Evolutionary conservation across 331 rosid species (phyloP).

Genomic region (Quercus lobata): DNA sequence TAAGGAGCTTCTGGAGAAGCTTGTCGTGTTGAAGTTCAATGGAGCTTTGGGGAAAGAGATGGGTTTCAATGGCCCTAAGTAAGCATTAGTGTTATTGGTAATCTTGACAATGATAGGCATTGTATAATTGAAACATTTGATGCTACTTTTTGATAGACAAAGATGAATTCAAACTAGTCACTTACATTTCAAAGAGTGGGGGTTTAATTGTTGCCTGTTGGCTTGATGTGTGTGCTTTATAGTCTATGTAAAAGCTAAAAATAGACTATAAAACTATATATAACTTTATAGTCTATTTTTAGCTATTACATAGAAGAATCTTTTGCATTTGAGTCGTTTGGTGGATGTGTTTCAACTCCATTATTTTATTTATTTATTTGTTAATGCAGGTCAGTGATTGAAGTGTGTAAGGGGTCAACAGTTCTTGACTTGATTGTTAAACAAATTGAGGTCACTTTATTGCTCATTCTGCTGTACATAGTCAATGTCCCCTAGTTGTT

Average conservation of each 20-base stretch:
- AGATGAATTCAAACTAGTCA: background rate
- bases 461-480: background rate
- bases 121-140: background rate
- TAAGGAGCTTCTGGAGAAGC: conserved; percentile 61
- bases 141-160: background rate
- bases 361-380: background rate
- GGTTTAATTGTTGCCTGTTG: background rate
- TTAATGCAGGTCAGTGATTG: conserved; percentile 42
- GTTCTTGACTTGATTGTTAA: conserved; percentile 49
- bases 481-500: background rate
- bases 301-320: background rate
- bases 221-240: background rate
- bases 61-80: conserved; percentile 64
- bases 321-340: background rate
- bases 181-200: background rate
- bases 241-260: background rate
- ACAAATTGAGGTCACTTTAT: conserved; percentile 55
- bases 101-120: background rate
- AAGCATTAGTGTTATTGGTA: conserved; percentile 15
- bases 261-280: too few species aligned
- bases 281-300: background rate
- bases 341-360: background rate
- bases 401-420: conserved; percentile 46
- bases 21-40: conserved; percentile 65
- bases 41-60: conserved; percentile 32